Evolutionary conservation across 164 flowering plant genomes (phyloP).

Genomic region (Dillenia suffruticosa): DNA sequence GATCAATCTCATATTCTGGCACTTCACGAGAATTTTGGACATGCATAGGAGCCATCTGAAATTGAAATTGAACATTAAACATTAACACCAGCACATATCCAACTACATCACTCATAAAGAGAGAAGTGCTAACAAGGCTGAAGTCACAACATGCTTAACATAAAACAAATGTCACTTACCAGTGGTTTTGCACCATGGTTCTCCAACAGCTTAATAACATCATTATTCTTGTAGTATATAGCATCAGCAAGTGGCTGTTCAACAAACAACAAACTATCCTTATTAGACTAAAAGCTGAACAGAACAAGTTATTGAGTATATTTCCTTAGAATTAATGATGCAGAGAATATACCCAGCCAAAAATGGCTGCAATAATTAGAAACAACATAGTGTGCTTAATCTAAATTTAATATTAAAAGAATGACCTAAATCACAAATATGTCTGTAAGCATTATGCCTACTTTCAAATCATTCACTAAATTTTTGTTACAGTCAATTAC

Average conservation of each 20-base stretch:
- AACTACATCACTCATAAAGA: neutral
- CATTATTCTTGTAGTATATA: slow-evolving; percentile 71
- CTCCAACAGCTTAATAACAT: slow-evolving; percentile 80
- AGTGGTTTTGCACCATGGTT: slow-evolving; percentile 80
- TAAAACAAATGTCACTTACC: slow-evolving; percentile 36
- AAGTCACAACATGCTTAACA: no score
- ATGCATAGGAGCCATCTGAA: slow-evolving; percentile 85
- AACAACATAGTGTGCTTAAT: no score
- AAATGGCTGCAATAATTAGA: no score
- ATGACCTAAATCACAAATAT: no score
- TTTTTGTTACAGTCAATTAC: no score
- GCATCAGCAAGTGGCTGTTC: slow-evolving; percentile 99
- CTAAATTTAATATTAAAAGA: no score
- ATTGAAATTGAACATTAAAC: slow-evolving; percentile 1
- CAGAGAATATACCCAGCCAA: no score
- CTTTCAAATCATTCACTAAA: no score
- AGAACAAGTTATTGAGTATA: no score
- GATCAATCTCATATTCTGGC: slow-evolving; percentile 91
- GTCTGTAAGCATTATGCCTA: no score
- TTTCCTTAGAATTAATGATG: no score
- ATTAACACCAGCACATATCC: neutral
- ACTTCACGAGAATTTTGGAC: slow-evolving; percentile 74
- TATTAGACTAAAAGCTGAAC: no score
- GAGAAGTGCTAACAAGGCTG: neutral
- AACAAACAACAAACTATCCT: slow-evolving; percentile 7